phyloP scores from a whole-genome alignment of 2,329 filamentous ascomycete species.

The Fusarium agapanthi region DNA sequence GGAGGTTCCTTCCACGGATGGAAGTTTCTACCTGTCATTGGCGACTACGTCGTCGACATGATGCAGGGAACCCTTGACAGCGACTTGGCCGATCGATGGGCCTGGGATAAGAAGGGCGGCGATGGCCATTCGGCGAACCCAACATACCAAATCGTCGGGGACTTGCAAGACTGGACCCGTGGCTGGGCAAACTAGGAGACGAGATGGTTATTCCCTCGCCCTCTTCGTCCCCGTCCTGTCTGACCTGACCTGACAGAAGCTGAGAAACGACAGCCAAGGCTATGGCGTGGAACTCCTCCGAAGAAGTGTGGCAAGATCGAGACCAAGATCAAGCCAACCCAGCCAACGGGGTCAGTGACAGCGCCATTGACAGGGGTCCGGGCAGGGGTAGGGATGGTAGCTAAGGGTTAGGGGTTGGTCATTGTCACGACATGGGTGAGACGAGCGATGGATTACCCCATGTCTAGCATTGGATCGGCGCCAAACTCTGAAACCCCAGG shows the following conservation, averaged over 20 bases:
- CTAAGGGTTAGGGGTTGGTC: background rate
- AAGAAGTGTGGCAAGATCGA: constrained; percentile 7
- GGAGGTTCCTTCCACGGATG: constrained; percentile 72
- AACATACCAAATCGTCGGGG: constrained; percentile 53
- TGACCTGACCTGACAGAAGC: background rate
- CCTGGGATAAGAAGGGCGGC: constrained; percentile 55
- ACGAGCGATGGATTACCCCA: constrained; percentile 18
- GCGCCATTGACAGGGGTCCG: background rate
- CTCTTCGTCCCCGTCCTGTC: background rate
- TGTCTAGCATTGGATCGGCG: constrained; percentile 25
- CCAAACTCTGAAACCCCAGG: constrained; percentile 14
- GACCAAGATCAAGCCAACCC: constrained; percentile 15
- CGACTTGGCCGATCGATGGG: constrained; percentile 53
- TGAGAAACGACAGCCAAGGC: background rate
- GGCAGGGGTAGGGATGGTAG: background rate
- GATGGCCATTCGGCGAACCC: constrained; percentile 54
- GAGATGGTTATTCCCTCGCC: background rate
- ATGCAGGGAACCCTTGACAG: constrained; percentile 52
- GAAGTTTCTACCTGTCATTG: constrained; percentile 71
- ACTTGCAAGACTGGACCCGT: constrained; percentile 51
- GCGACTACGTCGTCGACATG: constrained; percentile 65
- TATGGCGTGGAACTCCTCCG: constrained; percentile 9
- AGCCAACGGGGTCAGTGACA: constrained; percentile 10
- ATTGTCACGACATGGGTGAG: background rate
- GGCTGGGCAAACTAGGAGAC: constrained; percentile 40